Base-by-base conservation (phyloP, 2,329 filamentous ascomycete genomes). In the Pestalotiopsis sp. region DNA sequence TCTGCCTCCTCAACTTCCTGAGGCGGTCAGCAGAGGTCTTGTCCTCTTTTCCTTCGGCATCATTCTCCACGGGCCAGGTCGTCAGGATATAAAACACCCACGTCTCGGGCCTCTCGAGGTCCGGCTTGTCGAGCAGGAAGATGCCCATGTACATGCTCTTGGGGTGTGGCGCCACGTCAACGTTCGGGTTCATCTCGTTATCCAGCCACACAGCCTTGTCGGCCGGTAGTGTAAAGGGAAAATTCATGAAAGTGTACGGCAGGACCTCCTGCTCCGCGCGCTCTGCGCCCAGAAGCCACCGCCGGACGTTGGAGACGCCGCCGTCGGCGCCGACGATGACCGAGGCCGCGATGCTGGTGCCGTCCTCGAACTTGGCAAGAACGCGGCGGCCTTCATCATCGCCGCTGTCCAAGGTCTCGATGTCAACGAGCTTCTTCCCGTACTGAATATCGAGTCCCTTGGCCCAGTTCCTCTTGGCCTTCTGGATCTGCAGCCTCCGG, bases 121-220 rank as follows among this genome's bases (percentile, higher is more conserved):
- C 68, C 14, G 66, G 68, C 52, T 70, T 70, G 68, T 71, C 70
- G n/a, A 70, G 68, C 58, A 71, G 59, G 36, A 70, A 70, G n/a
- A 71, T 57, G 49, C 70, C 68, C 64, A 70, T 69, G 61, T 70
- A 71, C 68, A 70, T 68, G 61, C 64, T 45, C 67, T 71, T 70
- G 23, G 70, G 70, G 25, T 71, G 70, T 7, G 67, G 68, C 38
- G 66, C 68, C 4, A 71, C 70, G 41, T 71, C 68, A n/a, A 70
- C 68, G 64, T 38, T 67, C 31, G 70, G 70, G 52, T 70, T 68
- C 68, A 70, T 70, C 49, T 57, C 52, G 12, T 39, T 27, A 17
- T 66, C 64, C 14, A 66, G 13, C 64, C 52, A 57, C 6, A 57
- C 23, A 1, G 64, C 64, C 52, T 66, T 57, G 17, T 66, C 64